phyloP scores from a whole-genome alignment of 2,329 filamentous ascomycete species.

The Neurospora crassa region DNA sequence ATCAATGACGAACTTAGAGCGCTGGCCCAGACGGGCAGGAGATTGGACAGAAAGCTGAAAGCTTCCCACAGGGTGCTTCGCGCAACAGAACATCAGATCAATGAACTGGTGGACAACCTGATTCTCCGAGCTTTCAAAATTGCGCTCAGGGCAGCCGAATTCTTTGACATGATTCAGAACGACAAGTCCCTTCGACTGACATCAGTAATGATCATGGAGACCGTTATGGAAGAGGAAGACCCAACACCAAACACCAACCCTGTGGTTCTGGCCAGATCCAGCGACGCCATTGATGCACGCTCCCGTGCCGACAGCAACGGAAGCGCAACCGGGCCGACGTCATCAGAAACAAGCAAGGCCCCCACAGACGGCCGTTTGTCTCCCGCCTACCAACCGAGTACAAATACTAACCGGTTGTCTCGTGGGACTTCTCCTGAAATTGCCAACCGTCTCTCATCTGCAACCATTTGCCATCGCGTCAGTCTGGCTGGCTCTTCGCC shows the following conservation, averaged over 20 bases:
- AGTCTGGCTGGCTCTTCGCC: conserved; percentile 63
- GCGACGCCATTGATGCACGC: conserved; percentile 27
- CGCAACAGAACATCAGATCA: conserved; percentile 47
- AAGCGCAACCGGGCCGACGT: conserved; percentile 24
- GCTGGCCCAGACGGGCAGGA: conserved; percentile 84
- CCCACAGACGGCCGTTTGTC: conserved; percentile 38
- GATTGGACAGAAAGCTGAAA: conserved; percentile 77
- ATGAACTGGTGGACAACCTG: conserved; percentile 82
- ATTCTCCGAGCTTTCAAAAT: conserved; percentile 90
- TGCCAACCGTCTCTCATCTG: conserved; percentile 32
- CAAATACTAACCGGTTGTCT: conserved; percentile 24
- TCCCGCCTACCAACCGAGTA: conserved; percentile 27
- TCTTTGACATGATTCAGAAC: conserved; percentile 76
- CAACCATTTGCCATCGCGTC: conserved; percentile 60
- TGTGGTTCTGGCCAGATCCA: conserved; percentile 32
- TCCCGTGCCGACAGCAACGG: conserved; percentile 27
- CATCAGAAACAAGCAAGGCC: conserved; percentile 27
- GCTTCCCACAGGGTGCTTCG: conserved; percentile 48
- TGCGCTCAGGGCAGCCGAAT: conserved; percentile 80
- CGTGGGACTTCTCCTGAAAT: conserved; percentile 26
- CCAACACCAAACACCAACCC: conserved; percentile 53
- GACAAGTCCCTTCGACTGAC: conserved; percentile 41
- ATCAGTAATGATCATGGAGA: conserved; percentile 50
- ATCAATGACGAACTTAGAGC: conserved; percentile 82
- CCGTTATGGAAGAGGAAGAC: conserved; percentile 47